Conservation (phyloP, 2,329 filamentous ascomycete genomes). For the Diaporthe sp. region DNA sequence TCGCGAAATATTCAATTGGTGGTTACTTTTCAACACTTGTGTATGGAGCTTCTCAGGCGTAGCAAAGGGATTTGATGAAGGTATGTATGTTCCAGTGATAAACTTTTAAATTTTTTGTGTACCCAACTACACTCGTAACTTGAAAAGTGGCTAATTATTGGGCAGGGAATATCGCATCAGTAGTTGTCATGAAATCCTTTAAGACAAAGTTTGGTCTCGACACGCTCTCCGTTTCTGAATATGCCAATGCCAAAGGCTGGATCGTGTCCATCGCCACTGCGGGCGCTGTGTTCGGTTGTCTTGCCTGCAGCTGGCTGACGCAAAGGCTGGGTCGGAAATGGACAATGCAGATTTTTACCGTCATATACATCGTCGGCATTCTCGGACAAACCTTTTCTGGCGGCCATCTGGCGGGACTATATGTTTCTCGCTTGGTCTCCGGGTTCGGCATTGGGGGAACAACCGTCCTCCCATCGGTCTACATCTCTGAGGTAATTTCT, state of each 20-base stretch:
- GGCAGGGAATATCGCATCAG: constrained; percentile 1
- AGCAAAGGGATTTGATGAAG: constrained; percentile 15
- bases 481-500: not conserved
- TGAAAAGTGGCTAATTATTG: not conserved
- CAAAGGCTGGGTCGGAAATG: constrained; percentile 11
- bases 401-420: not conserved
- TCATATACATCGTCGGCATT: constrained; percentile 4
- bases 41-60: constrained; percentile 13
- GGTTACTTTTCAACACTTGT: constrained; percentile 3
- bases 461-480: constrained; percentile 4
- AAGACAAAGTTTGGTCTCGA: not conserved
- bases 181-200: constrained; percentile 15
- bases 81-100: not conserved
- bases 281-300: constrained; percentile 6
- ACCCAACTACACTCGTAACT: too few relatives aligned
- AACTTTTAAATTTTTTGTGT: too few relatives aligned
- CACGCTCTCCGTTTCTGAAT: not conserved
- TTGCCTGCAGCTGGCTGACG: constrained; percentile 7
- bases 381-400: constrained; percentile 1
- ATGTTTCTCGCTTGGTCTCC: not conserved
- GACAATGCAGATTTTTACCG: constrained; percentile 10
- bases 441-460: constrained; percentile 13
- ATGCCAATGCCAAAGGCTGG: constrained; percentile 9
- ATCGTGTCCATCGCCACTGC: constrained; percentile 3
- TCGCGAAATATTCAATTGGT: constrained; percentile 8